Percentiles rank a stretch among this genome's conserved stretches.
Conservation (phyloP, 306 rosid genomes). For the Coriaria nepalensis region DNA sequence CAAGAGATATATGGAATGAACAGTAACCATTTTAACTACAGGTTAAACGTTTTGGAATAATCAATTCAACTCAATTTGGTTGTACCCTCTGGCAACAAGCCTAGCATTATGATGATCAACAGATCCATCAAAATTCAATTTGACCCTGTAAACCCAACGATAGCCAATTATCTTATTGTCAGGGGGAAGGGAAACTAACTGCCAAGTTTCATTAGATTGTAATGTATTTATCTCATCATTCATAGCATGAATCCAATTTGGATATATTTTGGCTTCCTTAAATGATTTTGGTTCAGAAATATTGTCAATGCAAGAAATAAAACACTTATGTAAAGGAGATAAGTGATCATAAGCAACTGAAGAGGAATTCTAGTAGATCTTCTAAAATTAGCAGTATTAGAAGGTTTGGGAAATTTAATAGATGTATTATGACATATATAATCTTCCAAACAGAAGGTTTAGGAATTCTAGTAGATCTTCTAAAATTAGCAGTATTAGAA, state of each 20-base stretch:
- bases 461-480: too few species aligned
- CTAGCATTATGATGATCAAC: neutral
- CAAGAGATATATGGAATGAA: neutral
- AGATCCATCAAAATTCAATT: neutral
- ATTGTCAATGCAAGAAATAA: neutral
- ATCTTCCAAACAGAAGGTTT: too few species aligned
- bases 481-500: too few species aligned
- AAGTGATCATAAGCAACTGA: too few species aligned
- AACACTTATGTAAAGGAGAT: neutral
- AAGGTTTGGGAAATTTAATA: neutral
- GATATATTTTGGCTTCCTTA: neutral
- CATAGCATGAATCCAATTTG: neutral
- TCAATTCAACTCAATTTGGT: conserved; percentile 1
- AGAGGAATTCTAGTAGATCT: too few species aligned
- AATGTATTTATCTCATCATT: neutral
- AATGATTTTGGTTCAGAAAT: neutral
- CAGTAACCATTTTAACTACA: neutral
- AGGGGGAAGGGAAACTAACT: neutral
- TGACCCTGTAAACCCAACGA: neutral
- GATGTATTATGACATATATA: too few species aligned
- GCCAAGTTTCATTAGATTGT: neutral
- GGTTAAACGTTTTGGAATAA: neutral
- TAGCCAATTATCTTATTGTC: neutral
- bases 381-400: too few species aligned
- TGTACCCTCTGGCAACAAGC: neutral